phyloP scores from a whole-genome alignment of 2,329 filamentous ascomycete species.

The Penicillium verrucosum region DNA sequence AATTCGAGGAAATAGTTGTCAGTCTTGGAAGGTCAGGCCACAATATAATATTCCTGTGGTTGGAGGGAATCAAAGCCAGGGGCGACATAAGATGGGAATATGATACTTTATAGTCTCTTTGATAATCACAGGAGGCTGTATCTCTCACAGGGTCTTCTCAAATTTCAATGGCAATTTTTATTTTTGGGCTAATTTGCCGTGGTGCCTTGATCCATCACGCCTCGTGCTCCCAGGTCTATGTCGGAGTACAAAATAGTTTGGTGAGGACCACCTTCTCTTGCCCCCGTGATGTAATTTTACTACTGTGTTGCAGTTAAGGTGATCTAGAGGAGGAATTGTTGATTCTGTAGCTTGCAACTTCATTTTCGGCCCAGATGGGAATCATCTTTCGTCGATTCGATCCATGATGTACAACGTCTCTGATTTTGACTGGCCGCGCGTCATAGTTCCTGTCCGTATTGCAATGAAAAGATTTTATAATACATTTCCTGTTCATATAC shows the following conservation, averaged over 20 bases:
- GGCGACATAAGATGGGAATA: background rate
- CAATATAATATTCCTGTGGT: slow-evolving; percentile 6
- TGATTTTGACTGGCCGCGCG: slow-evolving; percentile 19
- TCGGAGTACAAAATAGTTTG: slow-evolving; percentile 15
- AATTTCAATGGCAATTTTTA: slow-evolving; percentile 9
- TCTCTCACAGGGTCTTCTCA: slow-evolving; percentile 1
- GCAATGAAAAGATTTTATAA: slow-evolving; percentile 4
- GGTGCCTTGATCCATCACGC: slow-evolving; percentile 16
- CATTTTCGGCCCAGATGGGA: slow-evolving; percentile 12
- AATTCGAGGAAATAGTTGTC: background rate
- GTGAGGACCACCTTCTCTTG: slow-evolving; percentile 2
- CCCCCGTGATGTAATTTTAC: background rate
- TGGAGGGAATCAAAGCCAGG: slow-evolving; percentile 4
- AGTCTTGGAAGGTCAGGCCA: background rate
- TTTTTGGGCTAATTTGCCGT: slow-evolving; percentile 12
- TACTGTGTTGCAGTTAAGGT: background rate
- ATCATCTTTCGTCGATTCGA: slow-evolving; percentile 9
- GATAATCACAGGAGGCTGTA: background rate
- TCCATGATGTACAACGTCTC: slow-evolving; percentile 13
- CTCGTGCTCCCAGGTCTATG: slow-evolving; percentile 10
- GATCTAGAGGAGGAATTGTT: background rate
- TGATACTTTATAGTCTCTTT: slow-evolving; percentile 14
- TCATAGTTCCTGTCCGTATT: slow-evolving; percentile 18
- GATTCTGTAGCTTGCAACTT: slow-evolving; percentile 5
- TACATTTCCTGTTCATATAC: background rate